Evolutionary conservation across 1,284 basidiomycete species (phyloP).

Genomic region (Wallemia mellicola): DNA sequence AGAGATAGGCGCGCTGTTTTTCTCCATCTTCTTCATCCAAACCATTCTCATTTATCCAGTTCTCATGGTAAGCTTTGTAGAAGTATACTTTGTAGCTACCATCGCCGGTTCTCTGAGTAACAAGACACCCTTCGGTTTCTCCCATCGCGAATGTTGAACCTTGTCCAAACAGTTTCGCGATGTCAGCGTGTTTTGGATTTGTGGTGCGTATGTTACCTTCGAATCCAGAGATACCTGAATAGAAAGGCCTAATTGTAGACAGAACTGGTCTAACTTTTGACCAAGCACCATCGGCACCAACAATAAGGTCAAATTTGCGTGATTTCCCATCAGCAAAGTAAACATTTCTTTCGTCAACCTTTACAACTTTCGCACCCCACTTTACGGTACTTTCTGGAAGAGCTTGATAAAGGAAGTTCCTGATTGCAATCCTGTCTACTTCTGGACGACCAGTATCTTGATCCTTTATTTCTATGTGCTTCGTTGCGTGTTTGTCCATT

Average conservation of each 20-base stretch:
- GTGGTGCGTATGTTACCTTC: constrained; percentile 10
- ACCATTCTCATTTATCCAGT: constrained; percentile 9
- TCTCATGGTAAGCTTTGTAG: constrained; percentile 8
- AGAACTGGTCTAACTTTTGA: constrained; percentile 18
- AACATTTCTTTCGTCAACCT: constrained; percentile 4
- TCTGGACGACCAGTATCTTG: constrained; percentile 3
- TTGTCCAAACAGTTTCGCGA: constrained; percentile 12
- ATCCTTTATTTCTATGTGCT: not conserved
- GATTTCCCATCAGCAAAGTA: constrained; percentile 7
- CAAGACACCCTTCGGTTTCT: constrained; percentile 10
- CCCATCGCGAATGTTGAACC: constrained; percentile 13
- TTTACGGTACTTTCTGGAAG: constrained; percentile 9
- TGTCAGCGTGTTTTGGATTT: not conserved
- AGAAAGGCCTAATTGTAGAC: constrained; percentile 13
- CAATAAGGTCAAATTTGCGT: constrained; percentile 13
- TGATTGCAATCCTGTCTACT: constrained; percentile 10
- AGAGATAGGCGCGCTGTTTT: not conserved
- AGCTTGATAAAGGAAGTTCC: constrained; percentile 11
- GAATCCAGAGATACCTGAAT: constrained; percentile 15
- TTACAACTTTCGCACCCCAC: constrained; percentile 10
- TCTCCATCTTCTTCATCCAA: not conserved
- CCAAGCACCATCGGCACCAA: constrained; percentile 23
- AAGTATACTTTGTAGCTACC: constrained; percentile 15
- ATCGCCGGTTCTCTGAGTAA: constrained; percentile 15
- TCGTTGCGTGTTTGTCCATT: not conserved